These are phyloP conservation scores for Thielaviopsis musarum DNA, from an alignment of 2,329 filamentous ascomycete genomes.

Conservation along the genomic window DNA sequence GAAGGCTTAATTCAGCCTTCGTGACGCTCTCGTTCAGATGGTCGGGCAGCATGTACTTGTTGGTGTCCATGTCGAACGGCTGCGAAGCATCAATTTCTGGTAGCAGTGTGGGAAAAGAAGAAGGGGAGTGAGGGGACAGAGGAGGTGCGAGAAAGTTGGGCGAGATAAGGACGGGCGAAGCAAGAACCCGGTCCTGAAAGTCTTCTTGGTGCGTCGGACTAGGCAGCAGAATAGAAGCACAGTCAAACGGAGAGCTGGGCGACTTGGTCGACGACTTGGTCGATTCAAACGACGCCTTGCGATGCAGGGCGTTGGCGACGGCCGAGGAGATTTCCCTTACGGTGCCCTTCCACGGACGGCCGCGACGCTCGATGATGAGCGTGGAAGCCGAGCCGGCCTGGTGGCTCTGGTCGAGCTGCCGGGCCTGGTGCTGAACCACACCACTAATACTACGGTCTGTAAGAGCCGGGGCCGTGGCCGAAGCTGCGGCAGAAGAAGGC, in stretches of 20 bases:
- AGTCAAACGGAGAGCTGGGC: not conserved
- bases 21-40: constrained; percentile 51
- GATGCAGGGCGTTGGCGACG: constrained; percentile 5
- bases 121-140: constrained; percentile 17
- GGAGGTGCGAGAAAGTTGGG: constrained; percentile 14
- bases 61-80: constrained; percentile 48
- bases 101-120: constrained; percentile 21
- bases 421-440: constrained; percentile 52
- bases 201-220: constrained; percentile 15
- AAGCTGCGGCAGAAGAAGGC: constrained; percentile 17
- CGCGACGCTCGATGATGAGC: constrained; percentile 41
- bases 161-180: constrained; percentile 5
- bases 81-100: constrained; percentile 35
- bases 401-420: constrained; percentile 51
- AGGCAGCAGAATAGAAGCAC: constrained; percentile 15
- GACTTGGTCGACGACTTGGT: constrained; percentile 12
- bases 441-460: constrained; percentile 46
- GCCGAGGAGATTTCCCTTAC: constrained; percentile 25
- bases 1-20: constrained; percentile 41
- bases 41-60: constrained; percentile 60
- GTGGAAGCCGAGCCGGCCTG: constrained; percentile 34
- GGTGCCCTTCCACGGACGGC: constrained; percentile 56
- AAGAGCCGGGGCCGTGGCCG: constrained; percentile 15
- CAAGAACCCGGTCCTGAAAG: constrained; percentile 4
- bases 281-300: constrained; percentile 11